phyloP scores from a whole-genome alignment of 179 eudicot genomes.

The Beta macrorhiza region DNA sequence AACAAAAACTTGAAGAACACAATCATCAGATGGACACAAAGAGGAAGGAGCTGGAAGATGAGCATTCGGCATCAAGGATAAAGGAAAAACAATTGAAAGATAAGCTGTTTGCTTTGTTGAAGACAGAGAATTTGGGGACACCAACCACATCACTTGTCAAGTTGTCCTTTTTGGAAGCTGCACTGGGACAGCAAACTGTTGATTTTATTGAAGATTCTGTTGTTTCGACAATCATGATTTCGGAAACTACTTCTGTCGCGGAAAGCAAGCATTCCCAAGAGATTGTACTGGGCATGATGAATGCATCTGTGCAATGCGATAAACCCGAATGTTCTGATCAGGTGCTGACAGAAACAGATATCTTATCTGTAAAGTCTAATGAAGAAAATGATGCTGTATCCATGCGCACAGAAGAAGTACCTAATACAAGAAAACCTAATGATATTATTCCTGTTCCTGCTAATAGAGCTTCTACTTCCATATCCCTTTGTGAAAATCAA shows the following conservation, averaged over 20 bases:
- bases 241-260: background rate
- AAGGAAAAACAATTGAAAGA: slow-evolving; percentile 26
- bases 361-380: slow-evolving; percentile 18
- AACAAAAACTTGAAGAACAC: slow-evolving; percentile 22
- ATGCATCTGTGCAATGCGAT: slow-evolving; percentile 2
- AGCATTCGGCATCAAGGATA: slow-evolving; percentile 26
- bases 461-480: slow-evolving; percentile 3
- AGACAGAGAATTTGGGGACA: background rate
- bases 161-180: slow-evolving; percentile 3
- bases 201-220: slow-evolving; percentile 3
- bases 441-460: background rate
- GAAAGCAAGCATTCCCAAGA: slow-evolving; percentile 17
- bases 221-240: background rate
- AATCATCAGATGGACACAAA: slow-evolving; percentile 23
- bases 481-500: slow-evolving; percentile 9
- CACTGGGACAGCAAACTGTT: background rate
- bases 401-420: slow-evolving; percentile 5
- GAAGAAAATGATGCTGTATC: slow-evolving; percentile 28
- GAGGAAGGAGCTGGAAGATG: slow-evolving; percentile 22
- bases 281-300: background rate
- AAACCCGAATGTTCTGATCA: slow-evolving; percentile 6
- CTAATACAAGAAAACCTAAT: background rate
- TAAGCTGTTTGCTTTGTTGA: background rate
- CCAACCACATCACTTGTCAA: slow-evolving; percentile 7
- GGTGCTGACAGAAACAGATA: slow-evolving; percentile 17